Evolutionary conservation across 2,329 filamentous ascomycete species (phyloP).

Genomic region (Hymenotorrendiella dingleyae): DNA sequence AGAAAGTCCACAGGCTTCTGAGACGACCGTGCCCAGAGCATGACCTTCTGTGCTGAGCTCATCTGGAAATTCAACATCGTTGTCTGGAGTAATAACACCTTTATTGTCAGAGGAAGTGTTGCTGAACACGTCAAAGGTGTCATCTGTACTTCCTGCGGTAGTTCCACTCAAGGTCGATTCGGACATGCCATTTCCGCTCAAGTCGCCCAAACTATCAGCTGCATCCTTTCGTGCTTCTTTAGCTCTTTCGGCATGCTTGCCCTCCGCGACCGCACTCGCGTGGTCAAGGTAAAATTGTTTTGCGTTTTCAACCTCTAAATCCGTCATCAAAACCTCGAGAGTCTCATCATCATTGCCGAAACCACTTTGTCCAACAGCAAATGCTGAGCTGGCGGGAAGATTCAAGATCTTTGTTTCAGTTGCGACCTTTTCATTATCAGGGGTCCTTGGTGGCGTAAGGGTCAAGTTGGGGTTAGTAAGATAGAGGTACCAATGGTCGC

Average conservation of each 20-base stretch:
- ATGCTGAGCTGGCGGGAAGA: conserved; percentile 31
- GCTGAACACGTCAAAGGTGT: conserved; percentile 74
- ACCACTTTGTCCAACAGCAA: conserved; percentile 15
- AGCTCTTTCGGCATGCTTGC: conserved; percentile 65
- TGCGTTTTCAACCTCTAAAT: conserved; percentile 61
- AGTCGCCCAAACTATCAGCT: conserved; percentile 51
- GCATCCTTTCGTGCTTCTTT: conserved; percentile 56
- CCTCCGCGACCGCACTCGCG: conserved; percentile 86
- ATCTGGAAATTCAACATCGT: conserved; percentile 56
- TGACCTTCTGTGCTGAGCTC: conserved; percentile 90
- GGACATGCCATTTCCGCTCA: conserved; percentile 43
- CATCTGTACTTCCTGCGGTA: conserved; percentile 41
- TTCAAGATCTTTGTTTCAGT: conserved; percentile 30
- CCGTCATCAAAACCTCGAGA: conserved; percentile 67
- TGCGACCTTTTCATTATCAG: conserved; percentile 43
- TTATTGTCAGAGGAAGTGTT: conserved; percentile 61
- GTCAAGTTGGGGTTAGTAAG: conserved; percentile 79
- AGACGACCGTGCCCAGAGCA: conserved; percentile 85
- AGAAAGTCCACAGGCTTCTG: conserved; percentile 80
- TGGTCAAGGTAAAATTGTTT: conserved; percentile 71
- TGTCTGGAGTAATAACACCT: conserved; percentile 52
- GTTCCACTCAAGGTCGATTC: conserved; percentile 35
- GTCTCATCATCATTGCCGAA: conserved; percentile 62
- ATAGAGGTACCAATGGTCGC: conserved; percentile 98
- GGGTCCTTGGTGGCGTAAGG: conserved; percentile 78